Base-by-base conservation (phyloP, 2,329 filamentous ascomycete genomes). In the Penicillium polonicum region DNA sequence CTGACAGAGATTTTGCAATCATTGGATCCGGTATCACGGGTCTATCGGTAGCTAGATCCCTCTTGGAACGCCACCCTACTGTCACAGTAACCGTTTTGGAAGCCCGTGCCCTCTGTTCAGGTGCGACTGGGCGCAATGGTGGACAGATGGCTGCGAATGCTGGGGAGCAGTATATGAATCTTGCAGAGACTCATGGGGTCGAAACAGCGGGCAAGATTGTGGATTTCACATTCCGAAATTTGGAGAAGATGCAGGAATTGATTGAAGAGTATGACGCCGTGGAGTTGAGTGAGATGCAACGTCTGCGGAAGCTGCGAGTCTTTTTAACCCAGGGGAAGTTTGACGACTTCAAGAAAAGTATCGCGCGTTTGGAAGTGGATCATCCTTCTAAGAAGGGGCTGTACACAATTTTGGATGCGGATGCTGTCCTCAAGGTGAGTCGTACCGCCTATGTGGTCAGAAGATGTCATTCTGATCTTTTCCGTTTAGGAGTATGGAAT, bases 1-100 rank as follows among this genome's bases (percentile, higher is more conserved):
- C 59, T 10, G 59, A 64, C 19, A 62, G 64, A 12, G 68, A 74
- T 49, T 58, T 70, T 42, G 70, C 64, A 8, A 66, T 76, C 31
- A 72, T 76, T 43, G 74, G 74, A 25, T 75, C 73, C 5, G 74
- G 74, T 1, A 74, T 76, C 48, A 71, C 72, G 0, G 71, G 72
- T 2, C 66, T 73, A 2, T 68, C 72, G 2, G 70, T 71, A 0
- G 65, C 71, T 2, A 68, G 69, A 45, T 69, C 71, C 33, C 58
- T 76, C 1, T 60, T 76, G 5, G 64, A 70, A 23, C 38, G 55
- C 1, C 61, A 70, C 25, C 63, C 66, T 0, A 54, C 61, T 12
- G 63, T 66, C 9, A 68, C 61, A 17, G 65, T 76, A 19, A 68
- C 67, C 3, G 65, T 75, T 5, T 61, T 76, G 1, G 74, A 75